These are phyloP conservation scores for Hansenula lynferdii DNA, from an alignment of 1,139 yeast species.

Conservation along the genomic window DNA sequence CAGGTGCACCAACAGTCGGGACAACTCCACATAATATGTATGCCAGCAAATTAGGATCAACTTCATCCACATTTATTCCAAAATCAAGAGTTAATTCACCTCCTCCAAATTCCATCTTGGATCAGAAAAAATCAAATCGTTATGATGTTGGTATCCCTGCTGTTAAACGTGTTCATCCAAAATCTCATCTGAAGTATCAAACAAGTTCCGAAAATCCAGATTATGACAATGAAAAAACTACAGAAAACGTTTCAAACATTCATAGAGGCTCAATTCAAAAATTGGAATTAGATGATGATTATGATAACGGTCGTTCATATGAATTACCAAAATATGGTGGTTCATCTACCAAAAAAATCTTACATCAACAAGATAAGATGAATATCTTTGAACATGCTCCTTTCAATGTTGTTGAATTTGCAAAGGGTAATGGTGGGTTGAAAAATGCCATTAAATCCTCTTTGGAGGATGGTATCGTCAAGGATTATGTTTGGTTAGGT, in stretches of 20 bases:
- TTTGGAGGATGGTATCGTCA: conserved; percentile 38
- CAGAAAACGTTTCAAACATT: background rate
- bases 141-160: conserved; percentile 11
- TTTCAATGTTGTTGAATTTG: conserved; percentile 66
- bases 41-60: background rate
- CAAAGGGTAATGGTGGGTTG: conserved; percentile 86
- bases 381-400: conserved; percentile 67
- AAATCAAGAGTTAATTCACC: conserved; percentile 20
- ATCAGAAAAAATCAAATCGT: conserved; percentile 5
- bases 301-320: conserved; percentile 14
- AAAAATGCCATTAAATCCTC: conserved; percentile 79
- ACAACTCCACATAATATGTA: background rate
- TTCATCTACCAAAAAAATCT: conserved; percentile 49
- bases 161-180: conserved; percentile 12
- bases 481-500: conserved; percentile 74
- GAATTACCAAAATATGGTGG: conserved; percentile 74
- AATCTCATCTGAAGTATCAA: conserved; percentile 13
- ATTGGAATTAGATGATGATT: conserved; percentile 16
- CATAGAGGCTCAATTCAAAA: background rate
- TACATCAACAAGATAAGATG: conserved; percentile 35
- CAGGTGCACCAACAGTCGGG: background rate
- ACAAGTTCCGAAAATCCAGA: conserved; percentile 4
- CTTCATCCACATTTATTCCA: conserved; percentile 15
- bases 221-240: conserved; percentile 4
- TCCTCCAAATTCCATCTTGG: conserved; percentile 11